phyloP scores from a whole-genome alignment of 1,284 basidiomycete genomes.

The Boletus semigastroideus region DNA sequence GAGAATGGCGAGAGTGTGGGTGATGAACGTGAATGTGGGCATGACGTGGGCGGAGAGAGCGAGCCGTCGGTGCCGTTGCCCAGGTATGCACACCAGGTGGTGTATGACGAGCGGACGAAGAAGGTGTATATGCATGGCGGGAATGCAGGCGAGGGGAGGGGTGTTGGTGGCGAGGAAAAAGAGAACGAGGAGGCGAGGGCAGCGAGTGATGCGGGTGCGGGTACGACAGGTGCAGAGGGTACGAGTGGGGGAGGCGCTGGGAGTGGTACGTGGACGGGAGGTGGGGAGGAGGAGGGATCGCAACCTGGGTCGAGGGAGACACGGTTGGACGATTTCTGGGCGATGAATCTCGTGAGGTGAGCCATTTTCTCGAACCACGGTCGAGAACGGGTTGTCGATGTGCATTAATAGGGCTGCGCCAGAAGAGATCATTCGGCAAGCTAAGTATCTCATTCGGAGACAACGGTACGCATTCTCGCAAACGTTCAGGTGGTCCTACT shows the following conservation, averaged over 20 bases:
- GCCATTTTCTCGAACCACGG: not conserved
- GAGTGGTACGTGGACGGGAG: not conserved
- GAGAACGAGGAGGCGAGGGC: constrained; percentile 11
- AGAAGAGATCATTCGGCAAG: constrained; percentile 60
- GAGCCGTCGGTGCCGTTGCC: constrained; percentile 44
- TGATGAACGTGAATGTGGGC: not conserved
- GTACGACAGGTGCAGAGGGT: not conserved
- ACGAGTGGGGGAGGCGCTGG: not conserved
- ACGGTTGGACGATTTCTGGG: constrained; percentile 75
- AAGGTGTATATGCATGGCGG: constrained; percentile 71
- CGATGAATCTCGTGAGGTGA: constrained; percentile 64
- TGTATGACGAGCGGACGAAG: constrained; percentile 59
- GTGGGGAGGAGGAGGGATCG: constrained; percentile 19
- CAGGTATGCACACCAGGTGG: constrained; percentile 74
- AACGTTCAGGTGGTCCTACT: not conserved
- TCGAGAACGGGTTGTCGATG: not conserved
- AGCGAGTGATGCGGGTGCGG: not conserved
- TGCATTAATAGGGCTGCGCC: constrained; percentile 46
- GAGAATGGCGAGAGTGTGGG: not conserved
- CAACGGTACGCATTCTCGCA: constrained; percentile 53
- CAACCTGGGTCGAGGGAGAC: constrained; percentile 35
- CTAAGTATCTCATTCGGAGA: constrained; percentile 58
- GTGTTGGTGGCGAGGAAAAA: constrained; percentile 18
- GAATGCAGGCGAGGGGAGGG: constrained; percentile 48
- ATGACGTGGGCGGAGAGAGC: constrained; percentile 4